Percentiles rank a stretch among this genome's conserved stretches.
phyloP scores from a whole-genome alignment of 2,329 filamentous ascomycete species.

The Alternaria tenuissima region DNA sequence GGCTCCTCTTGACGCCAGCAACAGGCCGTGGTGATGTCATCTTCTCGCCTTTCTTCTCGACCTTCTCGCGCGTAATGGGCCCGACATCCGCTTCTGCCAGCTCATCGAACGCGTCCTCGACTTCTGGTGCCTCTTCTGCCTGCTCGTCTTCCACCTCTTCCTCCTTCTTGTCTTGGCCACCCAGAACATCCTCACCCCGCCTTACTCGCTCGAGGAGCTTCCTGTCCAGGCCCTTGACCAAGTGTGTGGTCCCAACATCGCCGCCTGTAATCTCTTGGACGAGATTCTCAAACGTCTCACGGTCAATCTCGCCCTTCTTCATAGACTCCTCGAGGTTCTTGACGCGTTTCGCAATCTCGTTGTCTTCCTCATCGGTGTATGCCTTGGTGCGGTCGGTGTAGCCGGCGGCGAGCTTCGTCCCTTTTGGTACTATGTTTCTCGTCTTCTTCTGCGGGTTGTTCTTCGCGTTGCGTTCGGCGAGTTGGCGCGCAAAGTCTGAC shows the following conservation, averaged over 20 bases:
- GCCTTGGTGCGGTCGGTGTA: slow-evolving; percentile 83
- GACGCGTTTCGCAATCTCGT: slow-evolving; percentile 70
- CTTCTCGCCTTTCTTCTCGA: slow-evolving; percentile 63
- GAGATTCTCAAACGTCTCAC: slow-evolving; percentile 77
- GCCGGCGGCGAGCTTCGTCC: slow-evolving; percentile 78
- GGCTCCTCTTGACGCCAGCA: slow-evolving; percentile 60
- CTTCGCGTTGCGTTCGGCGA: slow-evolving; percentile 73
- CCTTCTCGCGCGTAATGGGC: slow-evolving; percentile 68
- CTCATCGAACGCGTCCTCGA: slow-evolving; percentile 60
- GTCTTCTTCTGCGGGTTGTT: slow-evolving; percentile 73
- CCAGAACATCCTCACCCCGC: slow-evolving; percentile 67
- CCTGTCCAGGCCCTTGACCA: slow-evolving; percentile 92
- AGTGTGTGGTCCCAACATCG: slow-evolving; percentile 79
- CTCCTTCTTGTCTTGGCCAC: slow-evolving; percentile 45
- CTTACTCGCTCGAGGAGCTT: slow-evolving; percentile 75
- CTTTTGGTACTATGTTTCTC: slow-evolving; percentile 81
- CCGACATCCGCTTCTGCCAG: slow-evolving; percentile 73
- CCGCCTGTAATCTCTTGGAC: slow-evolving; percentile 82
- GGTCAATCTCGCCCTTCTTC: slow-evolving; percentile 85
- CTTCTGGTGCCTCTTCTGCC: slow-evolving; percentile 39
- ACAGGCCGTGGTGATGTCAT: slow-evolving; percentile 53
- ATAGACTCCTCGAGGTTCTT: slow-evolving; percentile 81
- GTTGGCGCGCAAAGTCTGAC: slow-evolving; percentile 81
- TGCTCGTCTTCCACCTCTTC: slow-evolving; percentile 32
- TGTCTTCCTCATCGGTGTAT: slow-evolving; percentile 61